Conservation (phyloP, 1,139 yeast species). For the Blastobotrys serpentis region DNA sequence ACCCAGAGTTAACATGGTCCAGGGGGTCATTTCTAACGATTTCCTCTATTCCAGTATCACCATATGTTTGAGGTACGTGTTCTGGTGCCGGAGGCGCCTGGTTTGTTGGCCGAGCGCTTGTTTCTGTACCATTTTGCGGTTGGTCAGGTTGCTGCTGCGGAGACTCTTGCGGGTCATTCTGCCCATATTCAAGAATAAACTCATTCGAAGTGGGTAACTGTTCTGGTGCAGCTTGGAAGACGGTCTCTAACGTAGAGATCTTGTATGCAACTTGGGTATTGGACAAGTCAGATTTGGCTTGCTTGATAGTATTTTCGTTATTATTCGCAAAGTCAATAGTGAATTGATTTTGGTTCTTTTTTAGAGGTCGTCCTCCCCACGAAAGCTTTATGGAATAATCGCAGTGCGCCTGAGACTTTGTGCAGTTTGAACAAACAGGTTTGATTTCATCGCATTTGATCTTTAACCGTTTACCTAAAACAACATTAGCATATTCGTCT, state of each 20-base stretch:
- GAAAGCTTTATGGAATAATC: slow-evolving; percentile 65
- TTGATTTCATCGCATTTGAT: slow-evolving; percentile 62
- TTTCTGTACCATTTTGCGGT: too few relatives aligned
- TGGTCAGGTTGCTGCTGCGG: too few relatives aligned
- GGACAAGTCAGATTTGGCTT: slow-evolving; percentile 12
- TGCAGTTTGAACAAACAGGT: slow-evolving; percentile 63
- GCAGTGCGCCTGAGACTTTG: slow-evolving; percentile 50
- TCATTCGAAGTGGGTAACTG: slow-evolving; percentile 23
- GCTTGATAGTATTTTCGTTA: background rate
- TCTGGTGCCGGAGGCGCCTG: background rate
- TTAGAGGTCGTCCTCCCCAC: slow-evolving; percentile 77
- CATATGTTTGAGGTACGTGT: background rate
- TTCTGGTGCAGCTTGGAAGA: slow-evolving; percentile 27
- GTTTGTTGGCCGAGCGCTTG: too few relatives aligned
- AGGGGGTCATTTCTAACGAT: background rate
- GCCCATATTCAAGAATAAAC: slow-evolving; percentile 25
- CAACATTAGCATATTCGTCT: too few relatives aligned
- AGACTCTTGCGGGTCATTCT: background rate
- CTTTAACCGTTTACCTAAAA: slow-evolving; percentile 30
- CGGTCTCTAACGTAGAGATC: slow-evolving; percentile 22
- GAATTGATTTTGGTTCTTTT: slow-evolving; percentile 8
- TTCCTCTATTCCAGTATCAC: background rate
- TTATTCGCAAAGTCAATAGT: background rate
- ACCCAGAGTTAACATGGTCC: background rate
- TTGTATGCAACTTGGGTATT: slow-evolving; percentile 14